Conservation (phyloP, 441 rosid species). For the Codiaeum variegatum region DNA sequence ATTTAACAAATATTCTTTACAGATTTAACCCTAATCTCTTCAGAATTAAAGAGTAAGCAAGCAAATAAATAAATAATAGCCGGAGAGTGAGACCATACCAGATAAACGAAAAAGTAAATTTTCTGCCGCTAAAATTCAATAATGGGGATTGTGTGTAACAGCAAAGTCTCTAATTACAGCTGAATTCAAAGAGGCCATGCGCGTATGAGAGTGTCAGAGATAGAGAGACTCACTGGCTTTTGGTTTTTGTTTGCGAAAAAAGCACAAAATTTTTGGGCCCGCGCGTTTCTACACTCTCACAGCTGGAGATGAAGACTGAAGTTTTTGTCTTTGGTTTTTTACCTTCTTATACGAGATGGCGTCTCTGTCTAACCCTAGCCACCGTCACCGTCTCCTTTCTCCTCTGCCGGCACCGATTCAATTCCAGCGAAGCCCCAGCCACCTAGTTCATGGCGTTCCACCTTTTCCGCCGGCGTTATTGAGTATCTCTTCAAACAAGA, state of each 20-base stretch:
- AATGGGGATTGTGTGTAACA: slow-evolving; percentile 6
- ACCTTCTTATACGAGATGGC: no score
- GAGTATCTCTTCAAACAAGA: no score
- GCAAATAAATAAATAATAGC: slow-evolving; percentile 1
- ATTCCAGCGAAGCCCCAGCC: no score
- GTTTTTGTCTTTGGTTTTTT: background rate
- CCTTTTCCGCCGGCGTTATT: no score
- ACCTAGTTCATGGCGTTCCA: no score
- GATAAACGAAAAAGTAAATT: background rate
- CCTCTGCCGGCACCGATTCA: no score
- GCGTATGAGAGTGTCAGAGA: background rate
- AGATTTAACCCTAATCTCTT: background rate
- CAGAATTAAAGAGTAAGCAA: slow-evolving; percentile 10
- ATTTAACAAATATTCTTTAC: background rate
- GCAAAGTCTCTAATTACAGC: background rate
- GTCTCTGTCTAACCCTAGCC: no score
- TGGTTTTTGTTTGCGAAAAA: background rate
- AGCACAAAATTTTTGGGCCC: slow-evolving; percentile 6
- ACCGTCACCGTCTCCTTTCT: no score
- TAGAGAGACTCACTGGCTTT: background rate
- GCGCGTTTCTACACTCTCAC: background rate
- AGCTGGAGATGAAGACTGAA: slow-evolving; percentile 1
- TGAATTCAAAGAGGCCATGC: background rate
- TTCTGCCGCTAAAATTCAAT: slow-evolving; percentile 5
- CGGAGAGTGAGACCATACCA: slow-evolving; percentile 15